Base-by-base conservation (phyloP, 2,329 filamentous ascomycete species). In the Lecanoromycetidae sp. region DNA sequence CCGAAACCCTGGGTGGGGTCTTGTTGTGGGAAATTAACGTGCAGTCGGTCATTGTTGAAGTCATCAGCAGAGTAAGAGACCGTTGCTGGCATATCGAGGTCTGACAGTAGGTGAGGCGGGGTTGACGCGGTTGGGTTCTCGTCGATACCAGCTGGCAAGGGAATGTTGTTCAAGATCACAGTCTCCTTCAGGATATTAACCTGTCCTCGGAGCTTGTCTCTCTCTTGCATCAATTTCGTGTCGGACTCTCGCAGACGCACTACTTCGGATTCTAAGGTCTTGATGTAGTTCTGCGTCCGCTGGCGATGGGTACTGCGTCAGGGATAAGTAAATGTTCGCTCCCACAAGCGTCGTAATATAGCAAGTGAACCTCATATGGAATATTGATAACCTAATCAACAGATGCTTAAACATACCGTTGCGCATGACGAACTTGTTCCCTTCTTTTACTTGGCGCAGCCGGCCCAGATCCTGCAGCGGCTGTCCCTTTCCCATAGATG, bases 211-310 rank as follows among this genome's bases (percentile, higher is more conserved):
- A 55, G 44, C 26, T 50, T 45, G 22, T 55, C 52, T 15, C 42
- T 48, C 26, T 53, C 49, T 30, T 37, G 29, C 20, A 48, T 44
- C 34, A 55, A 38, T 15, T 35, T 44, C 2, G 22, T 39, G 35
- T 53, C 53, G 7, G 51, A 47, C 29, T 49, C 48, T 15, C 53
- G 39, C 12, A 55, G 53, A 19, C 53, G 51, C 9, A 55, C 41
- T 12, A 55, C 53, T 26, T 55, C 53, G 20, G 44, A 44, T 42
- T 55, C 53, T 5, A 55, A 33, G 5, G 53, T 52, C 44, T 55
- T 53, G 43, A 55, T 55, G 40, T 55, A 55, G 29, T 55, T 55
- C 38, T 55, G 53, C 10, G 53, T 55, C 26, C 53, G 51, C 40
- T 55, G 51, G 33, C 53, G 51, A 50, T 55, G 53, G 26, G 51